These are phyloP conservation scores for Pyrenula massariospora DNA, from an alignment of 495 filamentous ascomycete genomes.

Conservation along the genomic window DNA sequence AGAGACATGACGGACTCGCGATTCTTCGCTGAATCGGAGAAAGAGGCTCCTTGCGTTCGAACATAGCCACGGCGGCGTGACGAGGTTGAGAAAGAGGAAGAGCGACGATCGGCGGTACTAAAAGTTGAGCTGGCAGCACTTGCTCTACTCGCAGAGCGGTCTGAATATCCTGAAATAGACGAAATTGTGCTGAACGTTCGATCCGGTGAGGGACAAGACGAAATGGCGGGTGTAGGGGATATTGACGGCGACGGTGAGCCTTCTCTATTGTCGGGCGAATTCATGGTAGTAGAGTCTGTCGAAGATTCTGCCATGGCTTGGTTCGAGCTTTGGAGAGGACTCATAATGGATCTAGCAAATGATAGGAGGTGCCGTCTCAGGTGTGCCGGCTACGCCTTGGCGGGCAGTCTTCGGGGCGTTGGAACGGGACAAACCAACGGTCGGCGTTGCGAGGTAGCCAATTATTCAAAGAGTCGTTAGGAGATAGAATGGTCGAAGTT, in stretches of 20 bases:
- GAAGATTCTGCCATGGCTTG: not conserved
- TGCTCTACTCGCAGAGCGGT: conserved; percentile 16
- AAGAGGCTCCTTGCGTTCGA: conserved; percentile 80
- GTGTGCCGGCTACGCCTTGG: not conserved
- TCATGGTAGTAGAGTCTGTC: not conserved
- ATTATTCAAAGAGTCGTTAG: too few species aligned
- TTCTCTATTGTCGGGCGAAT: not conserved
- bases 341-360: not conserved
- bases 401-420: not conserved
- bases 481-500: too few species aligned
- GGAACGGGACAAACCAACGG: too few species aligned
- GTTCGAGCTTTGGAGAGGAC: not conserved
- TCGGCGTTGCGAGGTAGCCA: too few species aligned
- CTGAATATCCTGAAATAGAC: conserved; percentile 55
- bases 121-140: conserved; percentile 23
- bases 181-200: conserved; percentile 71
- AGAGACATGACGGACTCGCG: conserved; percentile 90
- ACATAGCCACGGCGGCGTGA: conserved; percentile 71
- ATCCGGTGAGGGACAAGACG: conserved; percentile 34
- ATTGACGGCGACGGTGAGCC: not conserved
- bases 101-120: conserved; percentile 40
- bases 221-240: not conserved
- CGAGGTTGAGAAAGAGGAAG: conserved; percentile 41
- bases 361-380: not conserved
- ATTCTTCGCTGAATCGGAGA: conserved; percentile 78